phyloP scores from a whole-genome alignment of 1,284 basidiomycete genomes.

The Cutaneotrichosporon sp. region DNA sequence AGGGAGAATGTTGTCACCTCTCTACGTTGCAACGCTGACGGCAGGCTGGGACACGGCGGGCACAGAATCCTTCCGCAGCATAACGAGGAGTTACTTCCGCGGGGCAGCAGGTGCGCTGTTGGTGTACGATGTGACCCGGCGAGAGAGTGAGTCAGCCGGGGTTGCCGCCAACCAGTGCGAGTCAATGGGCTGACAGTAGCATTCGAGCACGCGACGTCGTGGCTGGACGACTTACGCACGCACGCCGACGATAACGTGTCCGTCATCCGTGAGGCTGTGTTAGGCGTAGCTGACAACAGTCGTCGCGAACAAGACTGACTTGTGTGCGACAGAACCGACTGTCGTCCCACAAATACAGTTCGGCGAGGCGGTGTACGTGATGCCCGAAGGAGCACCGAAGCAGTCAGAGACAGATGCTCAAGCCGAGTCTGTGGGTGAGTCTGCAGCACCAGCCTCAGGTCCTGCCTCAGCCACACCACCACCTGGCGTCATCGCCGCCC shows the following conservation, averaged over 20 bases:
- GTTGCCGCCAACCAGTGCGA: not conserved
- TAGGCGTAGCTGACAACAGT: constrained; percentile 25
- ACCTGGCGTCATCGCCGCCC: not conserved
- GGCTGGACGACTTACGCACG: constrained; percentile 44
- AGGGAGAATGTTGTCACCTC: too few relatives aligned
- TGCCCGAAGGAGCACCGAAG: constrained; percentile 3
- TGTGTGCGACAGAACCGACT: constrained; percentile 36
- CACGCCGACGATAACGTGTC: constrained; percentile 50
- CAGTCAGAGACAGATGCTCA: not conserved
- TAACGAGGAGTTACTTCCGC: constrained; percentile 92
- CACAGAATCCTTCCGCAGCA: constrained; percentile 57
- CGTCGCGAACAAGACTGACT: constrained; percentile 50
- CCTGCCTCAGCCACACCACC: not conserved
- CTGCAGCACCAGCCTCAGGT: not conserved
- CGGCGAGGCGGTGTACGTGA: constrained; percentile 34
- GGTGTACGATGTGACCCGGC: constrained; percentile 92
- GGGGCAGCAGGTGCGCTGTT: constrained; percentile 89
- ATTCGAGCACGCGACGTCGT: constrained; percentile 48
- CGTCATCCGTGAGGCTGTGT: constrained; percentile 38
- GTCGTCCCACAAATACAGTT: constrained; percentile 34
- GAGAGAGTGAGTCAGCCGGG: constrained; percentile 39
- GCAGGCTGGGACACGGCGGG: constrained; percentile 52
- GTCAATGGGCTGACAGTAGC: constrained; percentile 26
- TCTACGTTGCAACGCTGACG: constrained; percentile 6
- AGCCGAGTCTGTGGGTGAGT: not conserved